These are phyloP conservation scores for Paraphaeosphaeria minitans DNA, from an alignment of 2,329 filamentous ascomycete genomes.

Conservation along the genomic window DNA sequence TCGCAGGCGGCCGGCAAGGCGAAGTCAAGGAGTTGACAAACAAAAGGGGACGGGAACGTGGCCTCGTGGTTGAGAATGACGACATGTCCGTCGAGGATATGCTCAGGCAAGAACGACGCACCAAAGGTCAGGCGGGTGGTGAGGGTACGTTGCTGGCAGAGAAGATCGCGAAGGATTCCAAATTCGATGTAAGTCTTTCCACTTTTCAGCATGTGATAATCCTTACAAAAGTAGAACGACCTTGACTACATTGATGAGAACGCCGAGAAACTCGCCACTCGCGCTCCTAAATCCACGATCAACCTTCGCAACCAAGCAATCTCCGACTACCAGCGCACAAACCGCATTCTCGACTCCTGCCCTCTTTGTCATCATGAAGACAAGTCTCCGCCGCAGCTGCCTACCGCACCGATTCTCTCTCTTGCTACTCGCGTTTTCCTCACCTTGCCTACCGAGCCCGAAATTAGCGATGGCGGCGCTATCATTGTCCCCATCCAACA, in stretches of 20 bases:
- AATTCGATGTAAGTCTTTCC: slow-evolving; percentile 68
- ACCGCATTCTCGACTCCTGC: slow-evolving; percentile 82
- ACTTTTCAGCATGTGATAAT: slow-evolving; percentile 10
- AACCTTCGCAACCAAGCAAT: slow-evolving; percentile 89
- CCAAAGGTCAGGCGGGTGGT: slow-evolving; percentile 74
- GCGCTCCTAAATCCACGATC: slow-evolving; percentile 84
- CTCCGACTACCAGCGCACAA: slow-evolving; percentile 86
- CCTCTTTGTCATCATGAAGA: slow-evolving; percentile 94
- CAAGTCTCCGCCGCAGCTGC: slow-evolving; percentile 66
- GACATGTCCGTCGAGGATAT: slow-evolving; percentile 98
- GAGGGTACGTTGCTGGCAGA: slow-evolving; percentile 85
- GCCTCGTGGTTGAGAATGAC: slow-evolving; percentile 85
- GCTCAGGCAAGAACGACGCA: slow-evolving; percentile 91
- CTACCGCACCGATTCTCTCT: slow-evolving; percentile 82
- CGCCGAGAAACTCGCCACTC: slow-evolving; percentile 82
- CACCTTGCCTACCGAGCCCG: slow-evolving; percentile 87
- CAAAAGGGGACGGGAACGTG: slow-evolving; percentile 82
- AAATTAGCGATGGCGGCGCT: slow-evolving; percentile 80
- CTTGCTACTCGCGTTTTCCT: slow-evolving; percentile 85
- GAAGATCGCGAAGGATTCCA: slow-evolving; percentile 88
- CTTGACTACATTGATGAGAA: slow-evolving; percentile 99
- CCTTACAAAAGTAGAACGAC: slow-evolving; percentile 62
- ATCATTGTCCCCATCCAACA: slow-evolving; percentile 90
- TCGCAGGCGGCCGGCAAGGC: slow-evolving; percentile 73
- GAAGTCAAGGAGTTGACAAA: slow-evolving; percentile 81